Evolutionary conservation across 495 filamentous ascomycete genomes (phyloP).

Genomic region (Penicillium lagena): DNA sequence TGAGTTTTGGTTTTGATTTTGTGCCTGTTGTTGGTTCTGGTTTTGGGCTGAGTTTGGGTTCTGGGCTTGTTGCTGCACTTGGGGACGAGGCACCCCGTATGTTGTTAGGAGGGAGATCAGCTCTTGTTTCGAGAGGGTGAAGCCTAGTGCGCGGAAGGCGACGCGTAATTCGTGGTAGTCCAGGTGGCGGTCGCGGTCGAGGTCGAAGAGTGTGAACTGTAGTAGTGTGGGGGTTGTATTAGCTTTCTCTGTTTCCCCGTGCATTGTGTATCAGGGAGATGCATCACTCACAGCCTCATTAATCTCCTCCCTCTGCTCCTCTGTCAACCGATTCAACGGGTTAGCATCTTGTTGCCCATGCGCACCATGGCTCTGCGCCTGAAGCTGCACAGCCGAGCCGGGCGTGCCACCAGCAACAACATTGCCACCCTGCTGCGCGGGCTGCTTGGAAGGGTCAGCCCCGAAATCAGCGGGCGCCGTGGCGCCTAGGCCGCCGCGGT

Average conservation of each 20-base stretch:
- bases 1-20: conserved; percentile 3
- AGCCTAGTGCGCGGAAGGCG: conserved; percentile 92
- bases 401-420: conserved; percentile 9
- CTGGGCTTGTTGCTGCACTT: conserved; percentile 36
- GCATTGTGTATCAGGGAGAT: background rate
- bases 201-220: conserved; percentile 93
- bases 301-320: conserved; percentile 86
- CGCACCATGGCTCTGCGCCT: no score
- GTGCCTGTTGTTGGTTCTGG: conserved; percentile 18
- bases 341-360: conserved; percentile 31
- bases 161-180: conserved; percentile 99
- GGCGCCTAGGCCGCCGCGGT: conserved; percentile 21
- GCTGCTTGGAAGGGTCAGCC: conserved; percentile 18
- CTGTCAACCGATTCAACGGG: conserved; percentile 52
- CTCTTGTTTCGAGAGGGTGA: conserved; percentile 79
- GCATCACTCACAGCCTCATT: conserved; percentile 72
- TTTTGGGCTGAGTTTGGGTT: conserved; percentile 6
- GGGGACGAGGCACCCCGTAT: conserved; percentile 57
- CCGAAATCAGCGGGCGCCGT: conserved; percentile 23
- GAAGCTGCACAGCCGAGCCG: conserved; percentile 17
- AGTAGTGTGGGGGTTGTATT: background rate
- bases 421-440: conserved; percentile 16
- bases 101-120: conserved; percentile 68
- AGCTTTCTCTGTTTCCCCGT: background rate
- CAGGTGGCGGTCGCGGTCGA: conserved; percentile 88